Evolutionary conservation across 1,284 basidiomycete genomes (phyloP), one percentile per base, ranked within the genome.

Genomic region (Marasmius sp.): DNA sequence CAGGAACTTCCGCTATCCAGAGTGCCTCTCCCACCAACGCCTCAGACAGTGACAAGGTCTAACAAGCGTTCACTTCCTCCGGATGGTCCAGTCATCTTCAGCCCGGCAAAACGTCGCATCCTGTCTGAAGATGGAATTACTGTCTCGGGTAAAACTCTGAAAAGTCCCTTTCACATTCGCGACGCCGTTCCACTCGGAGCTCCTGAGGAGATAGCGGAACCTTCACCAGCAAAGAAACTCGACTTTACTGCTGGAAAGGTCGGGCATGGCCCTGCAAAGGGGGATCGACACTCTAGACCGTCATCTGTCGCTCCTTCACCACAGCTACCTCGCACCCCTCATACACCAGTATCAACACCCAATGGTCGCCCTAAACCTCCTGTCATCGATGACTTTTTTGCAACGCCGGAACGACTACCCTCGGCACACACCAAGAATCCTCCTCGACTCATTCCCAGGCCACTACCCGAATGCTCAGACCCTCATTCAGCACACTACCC

Each of bases 401-500:
- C 62, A 8, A 64, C 59, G 1, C 62, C 62, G 9, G 62, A 64
- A n/a, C 43, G 62, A 6, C 20, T 61, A 61, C 67, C 67, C 22
- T 62, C 70, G 39, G 65, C 65, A 43, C 65, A 57, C 33, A 65
- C 62, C 45, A 67, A 69, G 51, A 36, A 49, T 22, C 59, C 53
- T 60, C 69, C 66, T 52, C 70, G 69, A 22, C 61, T 73, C 57
- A 68, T 80, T 58, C 76, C 80, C 22, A 83, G 80, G 61, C 78
- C 77, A 59, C 72, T 80, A 37, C 81, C 80, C 16, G 76, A 77
- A 16, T 76, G 75, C 22, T 72, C 76, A 48, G 81, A 88, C 68
- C 81, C 81, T 7, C 79, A 82, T 54, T 90, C 88, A 10, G 76
- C 81, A 39, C 91, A 92, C 68, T 90, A 89, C 70, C 90, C 90